Evolutionary conservation across 805 yeast species (phyloP), one percentile per base, ranked within the genome.

Genomic region (Zygoascus ofunaensis): DNA sequence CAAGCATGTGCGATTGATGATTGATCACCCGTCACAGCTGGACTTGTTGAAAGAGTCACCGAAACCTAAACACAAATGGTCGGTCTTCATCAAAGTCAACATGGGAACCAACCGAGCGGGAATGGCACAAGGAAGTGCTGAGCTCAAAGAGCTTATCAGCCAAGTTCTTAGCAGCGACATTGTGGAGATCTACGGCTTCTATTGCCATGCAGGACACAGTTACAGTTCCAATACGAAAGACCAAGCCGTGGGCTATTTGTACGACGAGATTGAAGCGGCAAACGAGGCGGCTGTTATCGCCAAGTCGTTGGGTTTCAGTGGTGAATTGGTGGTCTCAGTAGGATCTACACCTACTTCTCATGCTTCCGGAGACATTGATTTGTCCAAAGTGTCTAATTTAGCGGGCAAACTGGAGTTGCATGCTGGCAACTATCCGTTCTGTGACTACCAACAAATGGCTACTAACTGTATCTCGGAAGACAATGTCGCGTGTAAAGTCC

Each of bases 311-410:
- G 70, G 70, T 42, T 49, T 66, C 34, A 26, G 10, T 26, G 41
- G 20, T 15, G 52, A 64, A 17, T 61, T 82, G 23, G 68, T 67
- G 4, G 63, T 83, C 2, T 81, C 90, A 0, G 83, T 82, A 20
- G 94, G 94, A 19, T 87, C 92, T 1, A 82, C 94, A 0, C 92
- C 92, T 37, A 83, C 90, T 0, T 77, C 83, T 4, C 85, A 80
- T 55, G 74, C 84, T 0, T 66, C 79, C 21, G 49, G 40, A 18
- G 26, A 26, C 10, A 33, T 55, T 5, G 55, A 54, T 26, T 17
- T 32, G 15, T 20, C 43, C 8, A 38, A 39, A 12, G 26, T 50
- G 15, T 33, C 34, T 2, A 32, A 38, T 32, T 41, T 52, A 32
- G 36, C 42, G 14, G 57, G 79, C 3, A 55, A 57, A 1, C 61